Base-by-base conservation (phyloP, 106 monocot genomes). In the Allium fistulosum region DNA sequence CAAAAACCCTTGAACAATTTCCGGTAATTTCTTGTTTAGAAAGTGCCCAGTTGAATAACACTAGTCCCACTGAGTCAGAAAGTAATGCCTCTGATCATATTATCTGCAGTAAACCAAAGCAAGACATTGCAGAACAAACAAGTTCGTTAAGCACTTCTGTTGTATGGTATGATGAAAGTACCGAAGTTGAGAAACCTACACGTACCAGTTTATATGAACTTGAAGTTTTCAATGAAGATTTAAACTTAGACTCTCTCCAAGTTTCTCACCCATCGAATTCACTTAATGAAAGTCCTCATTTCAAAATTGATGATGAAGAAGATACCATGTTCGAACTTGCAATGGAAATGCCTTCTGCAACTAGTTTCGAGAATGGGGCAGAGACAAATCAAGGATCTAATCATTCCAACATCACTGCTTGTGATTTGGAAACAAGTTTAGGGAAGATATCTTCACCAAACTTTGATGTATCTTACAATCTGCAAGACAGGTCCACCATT, bases 141-240 rank as follows among this genome's bases (percentile, higher is more conserved):
- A 64, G 53, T 56, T 46, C 16, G 26, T 57, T 26, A 8, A 58
- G 73, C 66, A 48, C 65, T 75, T 67, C 22, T 74, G 80, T 79
- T 64, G 68, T 78, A 47, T 88, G 81, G 85, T 37, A 37, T 37
- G 83, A 91, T 84, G 85, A 88, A 68, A 86, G 81, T 71, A 66
- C 53, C 56, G 81, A 84, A 78, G 72, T 83, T 47, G 53, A 70
- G 53, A 79, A 72, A 77, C 37, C 77, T 72, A 57, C 70, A 57
- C 78, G 75, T 75, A 58, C 84, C 9, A 58, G 72, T 59, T 78
- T 66, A 47, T 69, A 59, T 67, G 71, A 88, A 48, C 78, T 73
- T 46, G 65, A 77, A 46, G 53, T 76, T 58, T 59, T 77, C 12
- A 72, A 74, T 75, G 69, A 22, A 58, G 67, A 64, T 71, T 67